Percentiles rank a stretch among this genome's conserved stretches.
These are phyloP conservation scores for Podospora pseudopauciseta DNA, from an alignment of 495 filamentous ascomycete genomes.

Conservation along the genomic window DNA sequence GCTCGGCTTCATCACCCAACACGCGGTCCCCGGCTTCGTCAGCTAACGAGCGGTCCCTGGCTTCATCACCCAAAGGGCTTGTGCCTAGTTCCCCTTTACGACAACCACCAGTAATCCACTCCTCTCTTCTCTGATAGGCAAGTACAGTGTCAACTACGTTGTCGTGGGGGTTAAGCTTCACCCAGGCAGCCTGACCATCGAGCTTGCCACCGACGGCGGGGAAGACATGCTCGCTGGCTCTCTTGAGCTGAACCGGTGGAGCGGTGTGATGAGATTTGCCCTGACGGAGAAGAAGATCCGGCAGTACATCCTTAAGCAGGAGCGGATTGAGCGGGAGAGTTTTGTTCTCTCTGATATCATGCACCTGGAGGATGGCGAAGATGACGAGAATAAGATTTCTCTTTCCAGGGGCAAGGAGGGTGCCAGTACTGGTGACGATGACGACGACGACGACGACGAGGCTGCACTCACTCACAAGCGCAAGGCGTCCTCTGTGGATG, in stretches of 20 bases:
- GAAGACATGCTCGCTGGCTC: neutral
- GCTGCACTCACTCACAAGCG: neutral
- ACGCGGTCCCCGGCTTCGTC: too few species aligned
- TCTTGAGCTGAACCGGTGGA: neutral
- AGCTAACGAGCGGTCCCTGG: too few species aligned
- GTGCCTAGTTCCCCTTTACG: too few species aligned
- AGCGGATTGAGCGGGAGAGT: neutral
- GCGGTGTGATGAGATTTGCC: neutral
- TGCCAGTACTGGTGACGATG: neutral
- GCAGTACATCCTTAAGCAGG: neutral
- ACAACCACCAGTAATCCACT: neutral
- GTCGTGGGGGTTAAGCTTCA: neutral
- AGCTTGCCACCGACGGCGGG: neutral
- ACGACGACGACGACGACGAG: too few species aligned
- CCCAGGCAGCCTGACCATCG: neutral
- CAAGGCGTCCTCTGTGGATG: neutral
- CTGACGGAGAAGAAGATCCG: neutral
- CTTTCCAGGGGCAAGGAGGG: neutral
- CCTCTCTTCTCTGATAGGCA: neutral
- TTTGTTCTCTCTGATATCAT: neutral
- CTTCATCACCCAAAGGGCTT: neutral
- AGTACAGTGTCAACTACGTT: neutral
- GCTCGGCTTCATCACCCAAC: too few species aligned
- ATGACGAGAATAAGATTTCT: neutral
- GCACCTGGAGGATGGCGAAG: neutral